phyloP scores from a whole-genome alignment of 441 rosid genomes.

The Gossypium lobatum region DNA sequence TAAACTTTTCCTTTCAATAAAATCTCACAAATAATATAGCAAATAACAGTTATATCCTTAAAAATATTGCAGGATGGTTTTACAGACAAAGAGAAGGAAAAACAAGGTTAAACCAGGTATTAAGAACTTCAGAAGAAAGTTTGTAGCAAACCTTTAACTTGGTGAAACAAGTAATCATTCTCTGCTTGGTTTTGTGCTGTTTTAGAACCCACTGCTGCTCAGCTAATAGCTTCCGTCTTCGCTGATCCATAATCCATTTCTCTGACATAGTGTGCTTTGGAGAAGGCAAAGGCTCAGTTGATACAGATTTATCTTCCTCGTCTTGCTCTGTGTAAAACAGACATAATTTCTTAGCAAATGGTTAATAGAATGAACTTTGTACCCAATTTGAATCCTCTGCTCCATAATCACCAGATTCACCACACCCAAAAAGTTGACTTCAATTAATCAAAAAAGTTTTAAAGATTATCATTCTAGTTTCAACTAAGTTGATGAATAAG shows the following conservation, averaged over 20 bases:
- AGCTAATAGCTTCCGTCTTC: slow-evolving; percentile 42
- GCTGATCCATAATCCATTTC: slow-evolving; percentile 77
- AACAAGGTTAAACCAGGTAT: slow-evolving; percentile 12
- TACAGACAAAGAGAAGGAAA: slow-evolving; percentile 7
- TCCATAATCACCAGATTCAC: background rate
- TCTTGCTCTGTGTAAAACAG: slow-evolving; percentile 42
- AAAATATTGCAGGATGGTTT: background rate
- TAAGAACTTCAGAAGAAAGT: slow-evolving; percentile 13
- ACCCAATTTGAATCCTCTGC: slow-evolving; percentile 17
- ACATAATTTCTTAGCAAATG: slow-evolving; percentile 21
- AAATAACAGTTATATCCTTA: background rate
- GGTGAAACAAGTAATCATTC: slow-evolving; percentile 50
- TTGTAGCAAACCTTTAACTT: slow-evolving; percentile 59
- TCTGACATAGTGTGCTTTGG: slow-evolving; percentile 80
- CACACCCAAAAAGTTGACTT: background rate
- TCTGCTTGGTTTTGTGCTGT: slow-evolving; percentile 60
- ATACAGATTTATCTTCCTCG: slow-evolving; percentile 44
- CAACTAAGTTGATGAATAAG: slow-evolving; percentile 1
- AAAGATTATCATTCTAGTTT: slow-evolving; percentile 1
- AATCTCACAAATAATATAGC: background rate
- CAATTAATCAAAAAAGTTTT: background rate
- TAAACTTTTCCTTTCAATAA: background rate
- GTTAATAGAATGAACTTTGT: slow-evolving; percentile 21
- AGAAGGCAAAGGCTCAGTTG: slow-evolving; percentile 38
- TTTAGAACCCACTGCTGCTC: slow-evolving; percentile 61